Conservation (phyloP, 352 stramenopile species). For the Globisporangium cystogenes region DNA sequence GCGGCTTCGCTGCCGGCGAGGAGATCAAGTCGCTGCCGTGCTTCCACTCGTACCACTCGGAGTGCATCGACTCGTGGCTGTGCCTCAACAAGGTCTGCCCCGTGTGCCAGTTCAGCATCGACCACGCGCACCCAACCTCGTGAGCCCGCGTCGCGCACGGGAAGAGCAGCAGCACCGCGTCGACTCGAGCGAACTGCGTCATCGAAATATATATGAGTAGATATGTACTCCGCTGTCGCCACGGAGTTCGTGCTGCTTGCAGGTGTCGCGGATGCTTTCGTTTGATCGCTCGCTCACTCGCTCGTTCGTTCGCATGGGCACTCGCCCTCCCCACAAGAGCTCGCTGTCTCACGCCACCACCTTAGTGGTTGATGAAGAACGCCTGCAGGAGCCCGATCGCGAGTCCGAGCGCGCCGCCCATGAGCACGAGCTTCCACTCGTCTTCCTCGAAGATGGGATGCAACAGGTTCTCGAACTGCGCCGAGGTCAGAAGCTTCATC, state of each 20-base stretch:
- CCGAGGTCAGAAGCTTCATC: conserved; percentile 86
- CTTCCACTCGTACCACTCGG: conserved; percentile 92
- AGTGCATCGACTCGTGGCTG: conserved; percentile 92
- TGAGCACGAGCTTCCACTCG: conserved; percentile 97
- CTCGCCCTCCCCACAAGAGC: too few species aligned
- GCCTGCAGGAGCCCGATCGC: conserved; percentile 90
- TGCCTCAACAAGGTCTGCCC: conserved; percentile 90
- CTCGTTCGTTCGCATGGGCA: too few species aligned
- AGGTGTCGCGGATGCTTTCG: background rate
- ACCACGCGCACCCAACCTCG: conserved; percentile 20
- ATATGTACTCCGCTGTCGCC: conserved; percentile 36
- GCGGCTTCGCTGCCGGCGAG: conserved; percentile 85
- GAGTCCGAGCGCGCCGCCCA: conserved; percentile 92
- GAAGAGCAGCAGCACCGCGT: too few species aligned
- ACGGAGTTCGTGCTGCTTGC: conserved; percentile 1
- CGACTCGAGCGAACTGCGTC: conserved; percentile 16
- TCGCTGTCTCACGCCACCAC: too few species aligned
- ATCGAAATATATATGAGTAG: conserved; percentile 27
- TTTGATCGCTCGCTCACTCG: background rate
- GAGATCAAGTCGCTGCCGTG: conserved; percentile 92
- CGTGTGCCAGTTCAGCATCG: conserved; percentile 83
- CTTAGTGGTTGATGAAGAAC: conserved; percentile 82
- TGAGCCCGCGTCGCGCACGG: too few species aligned
- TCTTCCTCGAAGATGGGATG: conserved; percentile 99
- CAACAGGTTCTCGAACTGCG: conserved; percentile 94